Percentiles rank a stretch among this genome's conserved stretches.
Conservation (phyloP, 805 yeast genomes). For the Hagleromyces aurorensis region DNA sequence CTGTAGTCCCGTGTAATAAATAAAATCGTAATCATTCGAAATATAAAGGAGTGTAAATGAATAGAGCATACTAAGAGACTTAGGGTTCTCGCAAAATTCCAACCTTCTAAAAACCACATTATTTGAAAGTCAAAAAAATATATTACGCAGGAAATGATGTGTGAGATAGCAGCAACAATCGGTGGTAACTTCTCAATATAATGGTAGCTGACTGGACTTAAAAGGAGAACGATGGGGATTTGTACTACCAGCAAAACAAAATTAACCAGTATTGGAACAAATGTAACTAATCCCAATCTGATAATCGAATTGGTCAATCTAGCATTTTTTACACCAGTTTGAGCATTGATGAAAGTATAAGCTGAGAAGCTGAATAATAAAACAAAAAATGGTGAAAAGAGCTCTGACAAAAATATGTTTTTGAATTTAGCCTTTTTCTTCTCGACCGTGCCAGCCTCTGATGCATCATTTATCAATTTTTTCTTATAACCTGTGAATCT, state of each 20-base stretch:
- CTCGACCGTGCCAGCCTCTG: slow-evolving; percentile 52
- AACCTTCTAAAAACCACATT: slow-evolving; percentile 60
- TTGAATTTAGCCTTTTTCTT: slow-evolving; percentile 73
- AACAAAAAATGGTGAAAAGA: slow-evolving; percentile 62
- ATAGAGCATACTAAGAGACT: slow-evolving; percentile 52
- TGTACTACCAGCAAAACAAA: slow-evolving; percentile 26
- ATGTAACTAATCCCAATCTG: slow-evolving; percentile 47
- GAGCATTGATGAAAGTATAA: slow-evolving; percentile 75
- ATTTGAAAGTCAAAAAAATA: slow-evolving; percentile 53
- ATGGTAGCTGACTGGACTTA: no score
- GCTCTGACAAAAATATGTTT: slow-evolving; percentile 73
- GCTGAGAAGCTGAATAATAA: slow-evolving; percentile 65
- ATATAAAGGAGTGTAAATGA: slow-evolving; percentile 50
- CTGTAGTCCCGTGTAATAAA: slow-evolving; percentile 55
- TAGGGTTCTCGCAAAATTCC: slow-evolving; percentile 52
- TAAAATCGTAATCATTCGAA: slow-evolving; percentile 42
- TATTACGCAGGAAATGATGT: slow-evolving; percentile 42
- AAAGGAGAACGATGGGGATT: no score
- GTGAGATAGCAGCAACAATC: slow-evolving; percentile 49
- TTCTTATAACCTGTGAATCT: slow-evolving; percentile 88
- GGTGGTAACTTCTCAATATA: slow-evolving; percentile 40
- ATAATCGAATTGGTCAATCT: slow-evolving; percentile 49
- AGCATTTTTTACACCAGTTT: slow-evolving; percentile 63
- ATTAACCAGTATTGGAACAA: slow-evolving; percentile 42
- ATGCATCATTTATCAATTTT: slow-evolving; percentile 53